Base-by-base conservation (phyloP, 768 basidiomycete genomes). In the Boletus eberwhitei region DNA sequence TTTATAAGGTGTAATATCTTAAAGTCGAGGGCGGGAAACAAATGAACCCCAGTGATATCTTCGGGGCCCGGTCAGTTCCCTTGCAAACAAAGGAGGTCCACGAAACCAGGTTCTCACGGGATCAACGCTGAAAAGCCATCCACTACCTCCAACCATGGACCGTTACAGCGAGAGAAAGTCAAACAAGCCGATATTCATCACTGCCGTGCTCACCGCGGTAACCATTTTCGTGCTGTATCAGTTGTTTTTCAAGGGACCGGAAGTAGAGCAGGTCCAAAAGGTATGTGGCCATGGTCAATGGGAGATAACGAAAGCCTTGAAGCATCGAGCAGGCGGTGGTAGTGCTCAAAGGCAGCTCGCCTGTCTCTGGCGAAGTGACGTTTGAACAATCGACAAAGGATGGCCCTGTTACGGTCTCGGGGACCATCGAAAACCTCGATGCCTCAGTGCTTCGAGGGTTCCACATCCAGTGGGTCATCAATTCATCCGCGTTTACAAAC, bases 401-500 rank as follows among this genome's bases (percentile, higher is more conserved):
- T 51, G 79, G 77, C 3, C 78, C 83, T 24, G 86, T 89, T 46
- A 80, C 73, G 14, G 71, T 93, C 38, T 79, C 79, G 11, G 88
- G 88, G 26, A 75, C 80, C 49, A 74, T 93, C 58, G 75, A 72
- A 53, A 80, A 79, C 56, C 77, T 93, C 42, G 78, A 82, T 58
- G 74, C 83, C 5, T 76, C 76, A 46, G 75, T 84, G 5, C 65
- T 75, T 54, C 80, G 85, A 35, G 91, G 91, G 6, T 89, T 92
- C 74, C 91, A 93, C 71, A 73, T 93, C 53, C 90, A 93, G 88
- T 89, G 59, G 53, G 85, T 74, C 19, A 24, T 45, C 46, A 31
- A 35, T 16, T 31, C 26, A 22, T 26, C 40, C 24, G 32, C 31
- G 42, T 12, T n/a, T 29, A 47, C 2, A 1, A 49, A 72, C 73